These are phyloP conservation scores for Phylloporus sp. DNA, from an alignment of 768 basidiomycete species.

Conservation along the genomic window DNA sequence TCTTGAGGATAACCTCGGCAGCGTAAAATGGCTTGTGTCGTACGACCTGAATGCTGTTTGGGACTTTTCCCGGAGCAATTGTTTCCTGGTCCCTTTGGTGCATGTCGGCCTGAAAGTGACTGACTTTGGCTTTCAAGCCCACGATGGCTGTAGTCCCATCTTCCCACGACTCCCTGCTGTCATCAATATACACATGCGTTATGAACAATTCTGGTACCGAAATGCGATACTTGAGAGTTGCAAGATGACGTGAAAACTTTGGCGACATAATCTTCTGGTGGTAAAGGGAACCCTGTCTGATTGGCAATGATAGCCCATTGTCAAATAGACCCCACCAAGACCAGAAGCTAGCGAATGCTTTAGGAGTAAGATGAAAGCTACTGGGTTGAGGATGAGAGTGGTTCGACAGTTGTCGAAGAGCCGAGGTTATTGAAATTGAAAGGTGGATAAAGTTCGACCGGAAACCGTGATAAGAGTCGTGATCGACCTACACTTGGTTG, in stretches of 20 bases:
- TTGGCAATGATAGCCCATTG: constrained; percentile 70
- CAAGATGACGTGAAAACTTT: constrained; percentile 84
- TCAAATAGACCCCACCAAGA: constrained; percentile 90
- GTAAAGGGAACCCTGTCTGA: constrained; percentile 84
- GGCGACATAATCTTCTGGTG: constrained; percentile 68
- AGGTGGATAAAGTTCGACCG: constrained; percentile 93
- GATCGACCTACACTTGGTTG: constrained; percentile 32
- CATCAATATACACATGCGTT: constrained; percentile 84
- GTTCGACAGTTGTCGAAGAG: constrained; percentile 35
- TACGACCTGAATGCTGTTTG: constrained; percentile 55
- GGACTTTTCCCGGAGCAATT: constrained; percentile 50
- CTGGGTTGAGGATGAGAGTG: constrained; percentile 40
- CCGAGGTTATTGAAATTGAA: constrained; percentile 78
- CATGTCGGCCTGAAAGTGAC: constrained; percentile 82
- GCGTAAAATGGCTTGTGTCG: constrained; percentile 85
- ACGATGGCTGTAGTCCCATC: constrained; percentile 76
- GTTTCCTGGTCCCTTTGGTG: constrained; percentile 90
- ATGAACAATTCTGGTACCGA: constrained; percentile 74
- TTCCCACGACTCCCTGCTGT: constrained; percentile 74
- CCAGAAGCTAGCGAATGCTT: constrained; percentile 85
- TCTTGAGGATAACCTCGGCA: constrained; percentile 77
- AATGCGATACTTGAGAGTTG: constrained; percentile 88
- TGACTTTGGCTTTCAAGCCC: constrained; percentile 81
- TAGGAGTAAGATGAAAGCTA: constrained; percentile 82
- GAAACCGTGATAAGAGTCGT: constrained; percentile 84